These are phyloP conservation scores for Helianthus annuus DNA, from an alignment of 129 eudicot genomes.

Conservation along the genomic window DNA sequence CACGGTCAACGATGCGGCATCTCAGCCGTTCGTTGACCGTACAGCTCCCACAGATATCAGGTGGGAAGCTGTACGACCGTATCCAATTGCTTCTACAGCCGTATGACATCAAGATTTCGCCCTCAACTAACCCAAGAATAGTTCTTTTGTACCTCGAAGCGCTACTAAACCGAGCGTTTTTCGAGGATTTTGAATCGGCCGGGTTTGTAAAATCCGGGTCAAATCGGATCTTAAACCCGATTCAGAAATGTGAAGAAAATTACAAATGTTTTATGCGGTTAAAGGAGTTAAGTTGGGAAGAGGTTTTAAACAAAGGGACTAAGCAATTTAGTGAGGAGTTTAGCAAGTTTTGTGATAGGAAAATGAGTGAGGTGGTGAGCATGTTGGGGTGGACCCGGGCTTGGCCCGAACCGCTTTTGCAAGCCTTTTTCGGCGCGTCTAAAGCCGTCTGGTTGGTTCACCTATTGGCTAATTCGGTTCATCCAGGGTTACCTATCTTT, in stretches of 20 bases:
- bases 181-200: constrained; percentile 63
- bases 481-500: constrained; percentile 74
- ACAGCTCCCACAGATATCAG: constrained; percentile 60
- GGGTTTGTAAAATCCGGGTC: constrained; percentile 54
- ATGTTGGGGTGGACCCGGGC: constrained; percentile 93
- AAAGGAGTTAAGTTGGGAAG: constrained; percentile 80
- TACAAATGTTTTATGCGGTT: constrained; percentile 50
- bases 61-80: constrained; percentile 64
- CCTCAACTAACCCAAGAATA: constrained; percentile 61
- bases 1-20: constrained; percentile 60
- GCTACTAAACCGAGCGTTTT: constrained; percentile 56
- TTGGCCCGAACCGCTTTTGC: constrained; percentile 92
- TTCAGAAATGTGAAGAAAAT: constrained; percentile 66
- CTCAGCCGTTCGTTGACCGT: constrained; percentile 62
- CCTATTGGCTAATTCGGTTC: constrained; percentile 82
- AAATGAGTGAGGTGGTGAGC: constrained; percentile 92
- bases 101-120: constrained; percentile 61
- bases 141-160: constrained; percentile 68
- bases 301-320: constrained; percentile 83
- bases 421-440: constrained; percentile 80
- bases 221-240: constrained; percentile 60
- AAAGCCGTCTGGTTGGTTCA: constrained; percentile 94
- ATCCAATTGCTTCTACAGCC: constrained; percentile 56
- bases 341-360: constrained; percentile 84
- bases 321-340: constrained; percentile 85